Base-by-base conservation (phyloP, 768 basidiomycete species). In the button mushroom (Agaricus bisporus) region DNA sequence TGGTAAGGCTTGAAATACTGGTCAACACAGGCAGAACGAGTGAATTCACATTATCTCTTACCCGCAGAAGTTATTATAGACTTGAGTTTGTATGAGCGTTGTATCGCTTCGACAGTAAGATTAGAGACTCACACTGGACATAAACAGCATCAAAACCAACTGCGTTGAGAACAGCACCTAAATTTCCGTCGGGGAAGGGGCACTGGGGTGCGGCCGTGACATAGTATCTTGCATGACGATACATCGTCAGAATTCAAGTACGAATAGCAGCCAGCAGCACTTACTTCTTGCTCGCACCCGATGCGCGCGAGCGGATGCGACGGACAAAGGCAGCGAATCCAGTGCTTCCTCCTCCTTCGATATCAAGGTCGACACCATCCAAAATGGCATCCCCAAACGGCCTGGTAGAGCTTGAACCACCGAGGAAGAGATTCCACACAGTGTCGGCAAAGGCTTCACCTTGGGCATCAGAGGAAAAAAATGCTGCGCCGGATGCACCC, bases 381-480 rank as follows among this genome's bases (percentile, higher is more conserved):
- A 86, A 73, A 10, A 85, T 77, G 1, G 82, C 85, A 47, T 66
- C 56, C 11, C 84, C 85, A 60, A 86, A 86, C 0, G 85, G 85
- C 49, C 85, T 69, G 4, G 74, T 81, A 18, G 64, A 63, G 54
- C 78, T 80, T 1, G 70, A 72, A 15, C 85, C 85, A 8, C 82
- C 85, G 17, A 87, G 71, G 70, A 86, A 85, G n/a, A 80, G 58
- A 63, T 83, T 73, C 85, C 85, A 87, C 41, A 86, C 73, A 1
- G 75, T 77, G 44, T 79, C 69, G 0, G 80, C 83, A 59, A 83
- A 86, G 5, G 66, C 61, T 37, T 67, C 50, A 0, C 77, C 83
- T 60, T 82, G 74, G 0, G 73, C 60, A 48, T 81, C 80, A 25
- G 74, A 77, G 25, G 68, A 59, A 61, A 86, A 85, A 26, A 67